phyloP scores from a whole-genome alignment of 2,329 filamentous ascomycete genomes.

The Dactylellina haptotyla region DNA sequence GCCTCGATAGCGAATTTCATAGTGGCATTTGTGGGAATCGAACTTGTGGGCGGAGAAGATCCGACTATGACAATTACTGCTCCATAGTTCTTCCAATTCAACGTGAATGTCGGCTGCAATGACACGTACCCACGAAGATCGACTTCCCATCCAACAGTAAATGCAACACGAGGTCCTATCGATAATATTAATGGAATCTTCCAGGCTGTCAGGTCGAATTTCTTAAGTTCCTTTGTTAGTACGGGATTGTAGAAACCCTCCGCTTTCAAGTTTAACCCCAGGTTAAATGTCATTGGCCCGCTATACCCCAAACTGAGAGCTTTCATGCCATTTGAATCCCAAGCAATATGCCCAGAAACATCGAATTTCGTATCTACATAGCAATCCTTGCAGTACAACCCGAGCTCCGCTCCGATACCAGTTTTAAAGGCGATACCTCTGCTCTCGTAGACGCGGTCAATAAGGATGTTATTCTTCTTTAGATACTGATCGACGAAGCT shows the following conservation, averaged over 20 bases:
- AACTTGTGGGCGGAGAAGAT: background rate
- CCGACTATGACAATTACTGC: background rate
- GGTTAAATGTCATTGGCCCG: background rate
- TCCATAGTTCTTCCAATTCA: background rate
- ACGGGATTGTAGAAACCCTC: background rate
- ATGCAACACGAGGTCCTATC: background rate
- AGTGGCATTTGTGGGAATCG: background rate
- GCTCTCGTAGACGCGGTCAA: background rate
- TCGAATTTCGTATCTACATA: background rate
- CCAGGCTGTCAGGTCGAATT: background rate
- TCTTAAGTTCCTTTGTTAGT: background rate
- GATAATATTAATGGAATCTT: background rate
- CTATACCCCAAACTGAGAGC: background rate
- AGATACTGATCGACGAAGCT: background rate
- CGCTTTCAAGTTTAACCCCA: background rate
- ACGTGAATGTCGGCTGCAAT: background rate
- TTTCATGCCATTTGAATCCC: background rate
- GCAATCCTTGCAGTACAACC: background rate
- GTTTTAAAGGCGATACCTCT: background rate
- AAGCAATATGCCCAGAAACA: background rate
- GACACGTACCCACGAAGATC: background rate
- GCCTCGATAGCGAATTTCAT: background rate
- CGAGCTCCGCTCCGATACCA: background rate
- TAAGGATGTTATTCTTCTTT: background rate
- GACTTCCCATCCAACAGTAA: background rate